A percentile compares a stretch with the other conserved stretches of the same genome.
Evolutionary conservation across 257 asterid species (phyloP).

Genomic region (Solanum lycopersicoides): DNA sequence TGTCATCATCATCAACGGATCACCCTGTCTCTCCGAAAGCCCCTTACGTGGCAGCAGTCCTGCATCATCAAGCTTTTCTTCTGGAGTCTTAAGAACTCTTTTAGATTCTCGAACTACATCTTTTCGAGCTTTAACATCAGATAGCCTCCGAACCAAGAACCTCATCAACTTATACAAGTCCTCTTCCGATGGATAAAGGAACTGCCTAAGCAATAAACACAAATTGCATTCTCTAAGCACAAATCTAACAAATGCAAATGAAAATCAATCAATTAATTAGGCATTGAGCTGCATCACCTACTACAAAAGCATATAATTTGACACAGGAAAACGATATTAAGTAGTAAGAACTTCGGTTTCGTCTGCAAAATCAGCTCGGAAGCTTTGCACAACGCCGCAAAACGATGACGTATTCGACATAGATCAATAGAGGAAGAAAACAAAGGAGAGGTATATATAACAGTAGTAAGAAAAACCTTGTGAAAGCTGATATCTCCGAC

Average conservation of each 20-base stretch:
- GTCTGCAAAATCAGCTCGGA: background rate
- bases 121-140: constrained; percentile 22
- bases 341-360: background rate
- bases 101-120: constrained; percentile 5
- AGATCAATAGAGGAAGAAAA: background rate
- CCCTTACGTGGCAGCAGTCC: constrained; percentile 5
- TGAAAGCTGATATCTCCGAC: constrained; percentile 45
- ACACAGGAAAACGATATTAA: background rate
- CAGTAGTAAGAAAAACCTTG: constrained; percentile 21
- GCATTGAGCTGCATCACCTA: background rate
- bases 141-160: constrained; percentile 43
- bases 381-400: background rate
- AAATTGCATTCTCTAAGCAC: constrained; percentile 8
- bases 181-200: constrained; percentile 67
- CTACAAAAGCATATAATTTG: background rate
- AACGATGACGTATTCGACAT: background rate
- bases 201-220: constrained; percentile 49
- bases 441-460: background rate
- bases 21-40: constrained; percentile 1
- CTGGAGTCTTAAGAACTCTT: background rate
- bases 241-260: background rate
- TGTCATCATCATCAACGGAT: constrained; percentile 8
- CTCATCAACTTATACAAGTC: constrained; percentile 53
- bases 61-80: background rate
- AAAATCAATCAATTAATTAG: background rate